Conservation (phyloP, 2,329 filamentous ascomycete genomes). For the Stagonosporopsis vannaccii region DNA sequence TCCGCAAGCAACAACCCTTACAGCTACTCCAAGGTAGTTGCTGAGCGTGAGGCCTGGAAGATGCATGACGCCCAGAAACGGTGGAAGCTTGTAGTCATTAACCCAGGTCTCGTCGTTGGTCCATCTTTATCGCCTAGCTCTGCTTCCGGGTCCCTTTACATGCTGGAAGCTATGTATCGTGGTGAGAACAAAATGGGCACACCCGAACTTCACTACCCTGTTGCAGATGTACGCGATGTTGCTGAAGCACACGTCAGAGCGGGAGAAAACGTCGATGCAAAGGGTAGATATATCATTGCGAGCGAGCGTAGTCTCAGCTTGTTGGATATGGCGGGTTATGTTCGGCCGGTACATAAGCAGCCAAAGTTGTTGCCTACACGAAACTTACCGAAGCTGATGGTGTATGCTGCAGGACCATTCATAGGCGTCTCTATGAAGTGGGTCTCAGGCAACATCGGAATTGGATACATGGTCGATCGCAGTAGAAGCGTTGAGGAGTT, state of each 20-base stretch:
- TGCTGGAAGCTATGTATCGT: neutral
- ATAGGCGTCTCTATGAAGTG: neutral
- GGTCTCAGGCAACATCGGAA: slow-evolving; percentile 1
- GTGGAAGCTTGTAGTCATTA: neutral
- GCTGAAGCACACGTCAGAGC: slow-evolving; percentile 1
- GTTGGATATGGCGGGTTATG: neutral
- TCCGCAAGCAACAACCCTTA: neutral
- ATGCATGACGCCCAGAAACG: neutral
- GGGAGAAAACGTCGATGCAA: neutral
- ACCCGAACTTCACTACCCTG: neutral
- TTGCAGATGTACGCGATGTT: slow-evolving; percentile 1
- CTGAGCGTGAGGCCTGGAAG: slow-evolving; percentile 3
- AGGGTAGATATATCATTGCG: slow-evolving; percentile 1
- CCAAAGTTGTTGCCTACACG: neutral
- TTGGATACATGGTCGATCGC: neutral
- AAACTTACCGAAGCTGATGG: neutral
- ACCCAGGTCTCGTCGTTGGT: neutral
- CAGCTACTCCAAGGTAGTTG: neutral
- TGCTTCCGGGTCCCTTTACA: neutral
- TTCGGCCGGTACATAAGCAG: neutral
- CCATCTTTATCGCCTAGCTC: neutral
- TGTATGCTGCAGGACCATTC: neutral
- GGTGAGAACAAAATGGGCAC: neutral
- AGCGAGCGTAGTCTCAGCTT: neutral
- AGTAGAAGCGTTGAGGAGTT: neutral